Percentiles rank a stretch among this genome's conserved stretches.
Conservation (phyloP, 306 rosid species). For the Quercus gilva region DNA sequence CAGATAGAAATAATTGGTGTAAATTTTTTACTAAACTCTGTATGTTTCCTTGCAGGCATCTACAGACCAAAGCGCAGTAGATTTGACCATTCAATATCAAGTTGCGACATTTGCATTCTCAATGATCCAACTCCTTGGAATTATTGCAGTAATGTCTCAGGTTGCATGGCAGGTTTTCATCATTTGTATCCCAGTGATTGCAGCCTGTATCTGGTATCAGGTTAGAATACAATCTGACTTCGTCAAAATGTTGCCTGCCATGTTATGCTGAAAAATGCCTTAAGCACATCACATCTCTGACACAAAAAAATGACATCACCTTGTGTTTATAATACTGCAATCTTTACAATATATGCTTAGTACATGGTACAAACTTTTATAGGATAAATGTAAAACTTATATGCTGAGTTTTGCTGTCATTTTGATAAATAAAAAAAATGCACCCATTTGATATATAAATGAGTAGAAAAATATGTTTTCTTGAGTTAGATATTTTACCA, state of each 20-base stretch:
- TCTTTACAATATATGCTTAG: too few relatives aligned
- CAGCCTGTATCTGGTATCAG: slow-evolving; percentile 69
- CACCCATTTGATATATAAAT: not conserved
- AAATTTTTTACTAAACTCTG: not conserved
- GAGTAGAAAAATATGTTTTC: not conserved
- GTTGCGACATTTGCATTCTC: slow-evolving; percentile 47
- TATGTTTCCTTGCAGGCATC: slow-evolving; percentile 53
- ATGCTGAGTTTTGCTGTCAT: not conserved
- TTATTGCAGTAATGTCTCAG: slow-evolving; percentile 75
- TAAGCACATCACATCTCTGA: not conserved
- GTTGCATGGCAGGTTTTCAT: slow-evolving; percentile 82
- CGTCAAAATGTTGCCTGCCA: slow-evolving; percentile 1
- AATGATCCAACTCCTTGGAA: slow-evolving; percentile 60
- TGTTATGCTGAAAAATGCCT: not conserved
- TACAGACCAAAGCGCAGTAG: slow-evolving; percentile 71
- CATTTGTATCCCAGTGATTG: slow-evolving; percentile 64
- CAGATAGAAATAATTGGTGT: not conserved
- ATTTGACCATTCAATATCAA: slow-evolving; percentile 44
- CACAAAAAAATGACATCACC: not conserved
- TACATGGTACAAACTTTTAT: too few relatives aligned
- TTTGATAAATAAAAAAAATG: not conserved
- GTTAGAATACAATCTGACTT: slow-evolving; percentile 28
- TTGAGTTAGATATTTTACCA: not conserved
- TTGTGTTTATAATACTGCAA: not conserved
- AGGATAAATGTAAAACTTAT: not conserved